phyloP scores from a whole-genome alignment of 768 basidiomycete genomes.

The Lentinula lateritia region DNA sequence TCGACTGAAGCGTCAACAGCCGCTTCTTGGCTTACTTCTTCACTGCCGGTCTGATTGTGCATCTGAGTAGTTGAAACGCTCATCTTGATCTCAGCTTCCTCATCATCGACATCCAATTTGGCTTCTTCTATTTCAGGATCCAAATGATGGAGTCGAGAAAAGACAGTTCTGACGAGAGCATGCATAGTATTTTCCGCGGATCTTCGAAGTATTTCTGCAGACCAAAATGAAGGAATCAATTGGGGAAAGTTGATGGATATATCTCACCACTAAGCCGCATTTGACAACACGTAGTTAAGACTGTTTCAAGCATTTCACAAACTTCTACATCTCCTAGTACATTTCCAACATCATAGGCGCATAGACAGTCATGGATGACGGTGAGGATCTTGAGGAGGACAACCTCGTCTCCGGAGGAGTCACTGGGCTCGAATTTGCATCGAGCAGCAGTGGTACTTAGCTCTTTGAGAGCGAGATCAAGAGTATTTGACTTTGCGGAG shows the following conservation, averaged over 20 bases:
- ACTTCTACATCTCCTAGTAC: constrained; percentile 87
- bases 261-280: constrained; percentile 89
- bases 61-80: constrained; percentile 38
- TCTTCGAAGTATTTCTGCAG: constrained; percentile 75
- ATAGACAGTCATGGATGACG: constrained; percentile 81
- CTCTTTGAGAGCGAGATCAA: constrained; percentile 69
- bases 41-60: constrained; percentile 15
- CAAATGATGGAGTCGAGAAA: constrained; percentile 62
- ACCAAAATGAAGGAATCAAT: constrained; percentile 8
- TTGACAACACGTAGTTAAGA: constrained; percentile 93
- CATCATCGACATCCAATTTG: constrained; percentile 46
- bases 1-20: constrained; percentile 6
- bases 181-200: constrained; percentile 91
- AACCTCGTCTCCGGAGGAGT: constrained; percentile 96
- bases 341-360: constrained; percentile 55
- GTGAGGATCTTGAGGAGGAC: constrained; percentile 89
- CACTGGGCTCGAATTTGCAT: constrained; percentile 97
- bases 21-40: constrained; percentile 12
- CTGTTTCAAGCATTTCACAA: constrained; percentile 98
- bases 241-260: neutral
- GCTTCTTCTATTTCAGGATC: constrained; percentile 66
- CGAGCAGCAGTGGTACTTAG: constrained; percentile 88
- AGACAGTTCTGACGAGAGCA: constrained; percentile 75
- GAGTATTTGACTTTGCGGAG: constrained; percentile 42
- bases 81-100: constrained; percentile 60